Evolutionary conservation across 148 eudicot species (phyloP).

Genomic region (Rhododendron mucronatum): DNA sequence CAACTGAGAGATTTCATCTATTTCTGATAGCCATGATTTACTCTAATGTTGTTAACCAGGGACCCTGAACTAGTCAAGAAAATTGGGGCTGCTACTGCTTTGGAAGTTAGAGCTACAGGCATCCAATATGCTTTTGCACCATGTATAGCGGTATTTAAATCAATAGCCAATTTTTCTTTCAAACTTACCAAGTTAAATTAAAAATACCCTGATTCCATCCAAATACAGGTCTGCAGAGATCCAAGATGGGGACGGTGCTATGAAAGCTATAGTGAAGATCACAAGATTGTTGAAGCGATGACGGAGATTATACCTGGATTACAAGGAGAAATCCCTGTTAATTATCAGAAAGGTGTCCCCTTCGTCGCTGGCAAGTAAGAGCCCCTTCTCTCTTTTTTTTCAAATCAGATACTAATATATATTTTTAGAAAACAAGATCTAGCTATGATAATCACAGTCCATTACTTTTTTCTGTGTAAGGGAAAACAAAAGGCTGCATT

Average conservation of each 20-base stretch:
- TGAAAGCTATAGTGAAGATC: slow-evolving; percentile 88
- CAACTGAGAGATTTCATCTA: neutral
- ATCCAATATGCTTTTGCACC: slow-evolving; percentile 85
- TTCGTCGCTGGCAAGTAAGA: slow-evolving; percentile 66
- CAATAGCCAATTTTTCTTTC: neutral
- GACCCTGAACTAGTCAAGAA: slow-evolving; percentile 66
- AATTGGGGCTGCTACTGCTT: slow-evolving; percentile 85
- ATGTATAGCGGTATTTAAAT: slow-evolving; percentile 64
- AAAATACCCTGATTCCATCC: neutral
- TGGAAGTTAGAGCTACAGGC: slow-evolving; percentile 90
- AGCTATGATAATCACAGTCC: neutral
- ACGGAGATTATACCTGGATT: slow-evolving; percentile 68
- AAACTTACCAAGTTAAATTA: neutral
- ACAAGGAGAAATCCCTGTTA: slow-evolving; percentile 66
- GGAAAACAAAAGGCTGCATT: neutral
- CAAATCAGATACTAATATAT: neutral
- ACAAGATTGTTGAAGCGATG: slow-evolving; percentile 63
- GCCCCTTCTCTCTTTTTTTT: neutral
- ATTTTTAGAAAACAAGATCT: neutral
- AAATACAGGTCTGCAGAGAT: slow-evolving; percentile 71
- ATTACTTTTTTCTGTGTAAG: neutral
- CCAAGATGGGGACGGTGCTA: slow-evolving; percentile 93
- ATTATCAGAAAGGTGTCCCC: slow-evolving; percentile 56
- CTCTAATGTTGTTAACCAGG: slow-evolving; percentile 26
- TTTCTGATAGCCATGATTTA: neutral